A percentile compares a stretch with the other conserved stretches of the same genome.
phyloP scores from a whole-genome alignment of 106 monocot species.

The Dendrobium nobile region DNA sequence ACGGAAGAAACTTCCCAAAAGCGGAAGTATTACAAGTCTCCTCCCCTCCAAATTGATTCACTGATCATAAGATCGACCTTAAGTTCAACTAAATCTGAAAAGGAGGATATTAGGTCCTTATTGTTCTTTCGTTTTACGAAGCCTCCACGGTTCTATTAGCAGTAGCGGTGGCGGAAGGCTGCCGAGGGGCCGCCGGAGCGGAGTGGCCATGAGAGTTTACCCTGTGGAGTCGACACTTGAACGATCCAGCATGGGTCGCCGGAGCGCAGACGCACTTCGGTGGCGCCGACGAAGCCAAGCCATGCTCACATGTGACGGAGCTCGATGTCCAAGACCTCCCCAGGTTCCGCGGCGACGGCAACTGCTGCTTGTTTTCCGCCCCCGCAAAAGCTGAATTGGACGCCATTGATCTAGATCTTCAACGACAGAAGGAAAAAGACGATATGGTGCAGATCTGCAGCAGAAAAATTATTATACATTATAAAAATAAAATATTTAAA shows the following conservation, averaged over 20 bases:
- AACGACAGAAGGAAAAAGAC: background rate
- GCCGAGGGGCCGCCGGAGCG: background rate
- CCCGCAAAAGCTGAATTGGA: too few species aligned
- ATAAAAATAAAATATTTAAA: background rate
- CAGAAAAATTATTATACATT: background rate
- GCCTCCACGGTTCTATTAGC: conserved; percentile 10
- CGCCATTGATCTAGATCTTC: too few species aligned
- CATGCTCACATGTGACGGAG: conserved; percentile 1
- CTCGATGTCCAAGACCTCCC: conserved; percentile 9
- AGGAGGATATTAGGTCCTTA: background rate
- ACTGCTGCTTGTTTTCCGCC: conserved; percentile 11
- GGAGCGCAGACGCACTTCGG: conserved; percentile 49
- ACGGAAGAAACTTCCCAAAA: background rate
- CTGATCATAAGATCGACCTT: background rate
- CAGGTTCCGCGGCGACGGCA: conserved; percentile 2
- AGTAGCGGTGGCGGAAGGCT: background rate
- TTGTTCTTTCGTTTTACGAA: background rate
- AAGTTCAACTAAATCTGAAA: background rate
- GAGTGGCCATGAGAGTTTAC: conserved; percentile 28
- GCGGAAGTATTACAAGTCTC: background rate
- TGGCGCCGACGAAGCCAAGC: background rate
- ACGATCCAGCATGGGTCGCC: conserved; percentile 40
- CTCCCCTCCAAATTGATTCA: background rate
- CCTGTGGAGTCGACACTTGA: conserved; percentile 61
- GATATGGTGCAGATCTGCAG: background rate